These are phyloP conservation scores for Linum lewisii DNA, from an alignment of 345 rosid genomes.

Conservation along the genomic window DNA sequence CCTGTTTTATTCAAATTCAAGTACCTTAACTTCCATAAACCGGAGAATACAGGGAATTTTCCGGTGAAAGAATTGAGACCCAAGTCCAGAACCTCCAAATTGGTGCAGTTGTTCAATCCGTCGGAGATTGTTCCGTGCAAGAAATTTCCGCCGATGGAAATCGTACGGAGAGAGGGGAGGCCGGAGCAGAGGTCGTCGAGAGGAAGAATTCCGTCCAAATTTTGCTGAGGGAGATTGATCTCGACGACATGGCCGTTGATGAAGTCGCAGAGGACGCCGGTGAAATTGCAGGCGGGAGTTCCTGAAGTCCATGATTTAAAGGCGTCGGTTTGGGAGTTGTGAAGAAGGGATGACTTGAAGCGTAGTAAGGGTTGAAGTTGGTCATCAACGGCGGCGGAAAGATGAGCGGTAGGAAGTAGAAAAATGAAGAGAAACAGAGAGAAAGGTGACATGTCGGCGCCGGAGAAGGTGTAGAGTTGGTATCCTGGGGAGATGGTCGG, in stretches of 20 bases:
- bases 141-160: no score
- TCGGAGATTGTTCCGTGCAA: constrained; percentile 24
- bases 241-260: background rate
- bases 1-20: constrained; percentile 56
- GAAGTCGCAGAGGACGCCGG: background rate
- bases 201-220: background rate
- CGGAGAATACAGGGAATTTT: constrained; percentile 48
- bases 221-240: background rate
- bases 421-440: no score
- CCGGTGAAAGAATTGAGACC: constrained; percentile 55
- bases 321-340: no score
- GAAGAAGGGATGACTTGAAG: no score
- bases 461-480: no score
- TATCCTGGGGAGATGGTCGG: no score
- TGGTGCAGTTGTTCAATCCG: constrained; percentile 36
- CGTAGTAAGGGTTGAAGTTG: no score
- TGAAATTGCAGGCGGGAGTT: no score
- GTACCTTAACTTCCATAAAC: constrained; percentile 27
- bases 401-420: no score
- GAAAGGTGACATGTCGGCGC: no score
- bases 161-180: background rate
- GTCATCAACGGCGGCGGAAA: no score
- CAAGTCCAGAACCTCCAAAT: constrained; percentile 45
- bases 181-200: background rate
- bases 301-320: no score